phyloP scores from a whole-genome alignment of 495 filamentous ascomycete species.

The Penicillium maclennaniae region DNA sequence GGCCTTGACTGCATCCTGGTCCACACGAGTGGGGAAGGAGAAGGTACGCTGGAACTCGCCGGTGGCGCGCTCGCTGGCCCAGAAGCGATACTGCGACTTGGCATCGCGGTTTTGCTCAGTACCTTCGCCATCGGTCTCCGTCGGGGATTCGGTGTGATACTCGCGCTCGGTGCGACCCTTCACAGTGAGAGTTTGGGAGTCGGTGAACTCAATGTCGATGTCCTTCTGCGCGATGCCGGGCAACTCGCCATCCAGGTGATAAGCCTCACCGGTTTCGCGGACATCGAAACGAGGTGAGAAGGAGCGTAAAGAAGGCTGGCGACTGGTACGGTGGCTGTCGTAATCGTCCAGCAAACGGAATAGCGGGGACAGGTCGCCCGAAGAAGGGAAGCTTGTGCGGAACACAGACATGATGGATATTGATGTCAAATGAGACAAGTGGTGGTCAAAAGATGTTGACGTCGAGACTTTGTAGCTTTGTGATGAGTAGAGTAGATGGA shows the following conservation, averaged over 20 bases:
- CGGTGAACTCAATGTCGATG: constrained; percentile 80
- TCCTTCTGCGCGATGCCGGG: constrained; percentile 78
- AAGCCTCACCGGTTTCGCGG: constrained; percentile 62
- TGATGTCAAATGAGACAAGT: constrained; percentile 1
- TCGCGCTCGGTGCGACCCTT: constrained; percentile 57
- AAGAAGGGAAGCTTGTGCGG: constrained; percentile 26
- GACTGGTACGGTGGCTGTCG: constrained; percentile 36
- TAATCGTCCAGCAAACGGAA: constrained; percentile 48
- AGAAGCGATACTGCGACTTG: constrained; percentile 56
- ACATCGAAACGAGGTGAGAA: constrained; percentile 83
- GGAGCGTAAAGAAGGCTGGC: constrained; percentile 26
- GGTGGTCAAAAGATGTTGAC: background rate
- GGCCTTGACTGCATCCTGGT: constrained; percentile 77
- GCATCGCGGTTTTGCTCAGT: constrained; percentile 29
- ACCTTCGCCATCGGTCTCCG: constrained; percentile 44
- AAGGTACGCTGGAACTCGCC: constrained; percentile 84
- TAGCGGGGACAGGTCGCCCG: constrained; percentile 39
- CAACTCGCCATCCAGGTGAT: constrained; percentile 87
- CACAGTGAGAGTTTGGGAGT: constrained; percentile 73
- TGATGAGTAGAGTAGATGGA: background rate
- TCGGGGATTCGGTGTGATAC: constrained; percentile 46
- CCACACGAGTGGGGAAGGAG: constrained; percentile 70
- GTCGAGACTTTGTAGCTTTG: constrained; percentile 6
- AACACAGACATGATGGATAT: constrained; percentile 39
- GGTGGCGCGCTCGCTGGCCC: constrained; percentile 77